A percentile compares a stretch with the other conserved stretches of the same genome.
Conservation (phyloP, 1,284 basidiomycete species). For the Exobasidium cylindrosporum region DNA sequence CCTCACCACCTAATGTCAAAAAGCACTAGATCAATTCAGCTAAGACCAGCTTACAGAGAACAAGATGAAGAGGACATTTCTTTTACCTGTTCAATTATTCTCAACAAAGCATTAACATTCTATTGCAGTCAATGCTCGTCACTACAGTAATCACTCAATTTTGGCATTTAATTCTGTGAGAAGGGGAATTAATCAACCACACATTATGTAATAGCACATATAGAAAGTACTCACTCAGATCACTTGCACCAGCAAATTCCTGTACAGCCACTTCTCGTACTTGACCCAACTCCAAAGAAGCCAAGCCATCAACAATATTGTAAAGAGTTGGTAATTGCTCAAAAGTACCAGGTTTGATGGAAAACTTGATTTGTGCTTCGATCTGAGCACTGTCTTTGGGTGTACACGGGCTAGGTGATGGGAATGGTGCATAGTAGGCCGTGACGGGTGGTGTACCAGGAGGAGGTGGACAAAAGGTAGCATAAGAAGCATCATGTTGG, state of each 20-base stretch:
- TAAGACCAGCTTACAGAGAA: too few relatives aligned
- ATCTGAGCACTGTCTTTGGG: background rate
- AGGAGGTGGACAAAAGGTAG: conserved; percentile 22
- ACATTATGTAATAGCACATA: background rate
- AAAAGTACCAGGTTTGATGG: conserved; percentile 2
- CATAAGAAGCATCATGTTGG: conserved; percentile 40
- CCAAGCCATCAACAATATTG: conserved; percentile 8
- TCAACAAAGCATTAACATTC: too few relatives aligned
- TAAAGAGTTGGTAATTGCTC: conserved; percentile 6
- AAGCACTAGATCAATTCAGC: too few relatives aligned
- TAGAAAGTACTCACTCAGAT: background rate
- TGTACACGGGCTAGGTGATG: background rate
- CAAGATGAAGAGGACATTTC: background rate
- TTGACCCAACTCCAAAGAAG: background rate
- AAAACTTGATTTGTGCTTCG: background rate
- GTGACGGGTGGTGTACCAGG: conserved; percentile 1
- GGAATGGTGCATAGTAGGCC: background rate
- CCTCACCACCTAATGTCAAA: too few relatives aligned
- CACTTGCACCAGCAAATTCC: conserved; percentile 1
- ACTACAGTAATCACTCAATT: too few relatives aligned
- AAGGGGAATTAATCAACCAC: too few relatives aligned
- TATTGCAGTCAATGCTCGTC: background rate
- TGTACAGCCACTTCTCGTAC: conserved; percentile 4
- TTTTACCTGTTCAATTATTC: too few relatives aligned
- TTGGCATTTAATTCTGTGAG: background rate